phyloP scores from a whole-genome alignment of 2,329 filamentous ascomycete species.

The Clonostachys rosea region DNA sequence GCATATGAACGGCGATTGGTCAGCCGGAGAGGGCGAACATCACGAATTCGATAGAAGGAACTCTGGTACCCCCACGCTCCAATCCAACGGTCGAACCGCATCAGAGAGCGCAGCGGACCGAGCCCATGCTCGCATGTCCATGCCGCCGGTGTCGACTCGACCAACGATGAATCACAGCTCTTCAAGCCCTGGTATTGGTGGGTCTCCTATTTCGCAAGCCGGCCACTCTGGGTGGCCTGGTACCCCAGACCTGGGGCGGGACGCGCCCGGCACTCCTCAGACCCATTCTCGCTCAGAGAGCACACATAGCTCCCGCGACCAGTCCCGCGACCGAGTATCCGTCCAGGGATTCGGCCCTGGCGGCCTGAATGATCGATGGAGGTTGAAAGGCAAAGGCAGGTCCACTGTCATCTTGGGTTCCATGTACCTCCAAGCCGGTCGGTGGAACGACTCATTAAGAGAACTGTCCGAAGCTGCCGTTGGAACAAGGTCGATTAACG shows the following conservation, averaged over 20 bases:
- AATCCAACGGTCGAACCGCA: slow-evolving; percentile 40
- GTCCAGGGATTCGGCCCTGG: slow-evolving; percentile 69
- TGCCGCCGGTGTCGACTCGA: slow-evolving; percentile 61
- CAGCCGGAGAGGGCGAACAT: too few species aligned
- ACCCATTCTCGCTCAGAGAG: slow-evolving; percentile 28
- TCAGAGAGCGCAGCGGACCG: slow-evolving; percentile 51
- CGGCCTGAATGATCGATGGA: slow-evolving; percentile 70
- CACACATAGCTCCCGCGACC: slow-evolving; percentile 40
- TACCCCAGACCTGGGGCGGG: slow-evolving; percentile 5
- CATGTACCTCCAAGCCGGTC: slow-evolving; percentile 81
- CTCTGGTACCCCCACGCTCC: slow-evolving; percentile 31
- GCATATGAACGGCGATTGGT: slow-evolving; percentile 30
- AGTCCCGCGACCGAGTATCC: slow-evolving; percentile 51
- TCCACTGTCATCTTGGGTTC: slow-evolving; percentile 77
- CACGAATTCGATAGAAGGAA: too few species aligned
- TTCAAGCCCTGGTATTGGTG: slow-evolving; percentile 37
- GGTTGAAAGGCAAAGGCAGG: slow-evolving; percentile 76
- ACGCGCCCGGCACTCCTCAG: slow-evolving; percentile 28
- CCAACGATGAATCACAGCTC: slow-evolving; percentile 34
- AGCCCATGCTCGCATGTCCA: slow-evolving; percentile 69
- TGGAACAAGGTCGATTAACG: slow-evolving; percentile 73
- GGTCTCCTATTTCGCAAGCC: slow-evolving; percentile 7
- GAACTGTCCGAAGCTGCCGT: slow-evolving; percentile 78
- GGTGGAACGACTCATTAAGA: slow-evolving; percentile 83
- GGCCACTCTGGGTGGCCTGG: too few species aligned